phyloP scores from a whole-genome alignment of 371 early-diverging fungal genomes.

The Mucor velutinosus region DNA sequence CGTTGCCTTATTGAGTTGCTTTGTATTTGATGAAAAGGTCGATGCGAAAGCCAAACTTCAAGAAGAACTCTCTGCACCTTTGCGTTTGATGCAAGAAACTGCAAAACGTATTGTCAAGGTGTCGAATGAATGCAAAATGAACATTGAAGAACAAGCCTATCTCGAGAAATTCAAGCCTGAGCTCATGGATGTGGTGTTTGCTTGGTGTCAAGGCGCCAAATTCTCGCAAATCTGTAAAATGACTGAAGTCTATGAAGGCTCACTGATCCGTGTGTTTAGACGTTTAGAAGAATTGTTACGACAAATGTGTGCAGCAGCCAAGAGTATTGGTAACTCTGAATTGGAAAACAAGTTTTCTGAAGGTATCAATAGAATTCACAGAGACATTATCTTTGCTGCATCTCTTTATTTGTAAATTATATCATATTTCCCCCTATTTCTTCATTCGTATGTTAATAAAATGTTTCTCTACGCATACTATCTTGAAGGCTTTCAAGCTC shows the following conservation, averaged over 20 bases:
- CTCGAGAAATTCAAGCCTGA: conserved; percentile 84
- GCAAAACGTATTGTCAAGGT: conserved; percentile 89
- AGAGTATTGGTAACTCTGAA: conserved; percentile 97
- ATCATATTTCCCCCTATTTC: background rate
- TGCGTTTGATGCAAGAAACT: conserved; percentile 84
- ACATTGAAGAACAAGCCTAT: conserved; percentile 82
- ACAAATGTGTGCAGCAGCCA: conserved; percentile 95
- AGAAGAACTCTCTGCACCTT: conserved; percentile 83
- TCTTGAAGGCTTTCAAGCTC: conserved; percentile 19
- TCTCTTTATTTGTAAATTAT: conserved; percentile 87
- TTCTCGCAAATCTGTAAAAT: conserved; percentile 96
- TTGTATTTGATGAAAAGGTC: conserved; percentile 91
- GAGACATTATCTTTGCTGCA: conserved; percentile 99
- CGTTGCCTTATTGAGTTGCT: conserved; percentile 92
- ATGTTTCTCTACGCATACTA: conserved; percentile 12
- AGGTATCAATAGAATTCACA: conserved; percentile 92
- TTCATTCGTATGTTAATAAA: background rate
- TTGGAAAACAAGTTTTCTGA: conserved; percentile 97
- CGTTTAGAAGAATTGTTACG: conserved; percentile 96
- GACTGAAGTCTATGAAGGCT: conserved; percentile 98
- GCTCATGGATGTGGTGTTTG: conserved; percentile 97
- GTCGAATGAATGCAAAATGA: conserved; percentile 87
- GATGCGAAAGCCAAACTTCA: conserved; percentile 40
- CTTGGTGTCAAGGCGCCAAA: conserved; percentile 96
- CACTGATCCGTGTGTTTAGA: conserved; percentile 94